Base-by-base conservation (phyloP, 2,329 filamentous ascomycete species). In the Fusarium sarcochroum region DNA sequence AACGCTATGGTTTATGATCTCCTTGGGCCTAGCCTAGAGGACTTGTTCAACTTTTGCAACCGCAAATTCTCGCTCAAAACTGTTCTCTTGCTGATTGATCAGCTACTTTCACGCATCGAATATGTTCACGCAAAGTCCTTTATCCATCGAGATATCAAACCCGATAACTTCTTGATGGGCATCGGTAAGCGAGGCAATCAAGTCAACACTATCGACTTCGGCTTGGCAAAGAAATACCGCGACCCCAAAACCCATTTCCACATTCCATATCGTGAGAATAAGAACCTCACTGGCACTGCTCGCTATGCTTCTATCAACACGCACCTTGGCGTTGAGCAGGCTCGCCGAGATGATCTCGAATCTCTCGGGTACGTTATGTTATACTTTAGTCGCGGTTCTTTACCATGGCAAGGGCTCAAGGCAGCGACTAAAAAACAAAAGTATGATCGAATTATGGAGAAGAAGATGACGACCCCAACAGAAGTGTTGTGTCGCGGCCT, bases 21-120 rank as follows among this genome's bases (percentile, higher is more conserved):
- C 25, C 92, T 99, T 59, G 96, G 96, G 38, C 96, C 96, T 72
- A 96, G 92, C 77, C 84, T 99, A 81, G 96, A 99, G 83, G 96
- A 99, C 79, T 88, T 99, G 34, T 99, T 99, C 93, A 98, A 99
- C 89, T 98, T 98, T 82, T 99, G 96, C 90, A 98, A 98, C 90
- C 92, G 96, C 82, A 98, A 98, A 82, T 99, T 98, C 86, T 98
- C 96, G 13, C 85, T 99, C 73, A 99, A 99, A 91, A 99, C 96
- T 1, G 96, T 99, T 27, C 88, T 99, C 41, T 89, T 99, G 23
- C 89, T 99, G 49, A 96, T 96, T 78, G 96, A 99, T 77, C 96
- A 99, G 85, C 91, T 98, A 81, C 98, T 99, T 80, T 98, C 95
- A 71, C 94, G 96, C 76, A 98, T 99, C 82, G 96, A 99, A 84